A percentile compares a stretch with the other conserved stretches of the same genome.
Evolutionary conservation across 1,284 basidiomycete species (phyloP).

Genomic region (Fereydounia khargensis): DNA sequence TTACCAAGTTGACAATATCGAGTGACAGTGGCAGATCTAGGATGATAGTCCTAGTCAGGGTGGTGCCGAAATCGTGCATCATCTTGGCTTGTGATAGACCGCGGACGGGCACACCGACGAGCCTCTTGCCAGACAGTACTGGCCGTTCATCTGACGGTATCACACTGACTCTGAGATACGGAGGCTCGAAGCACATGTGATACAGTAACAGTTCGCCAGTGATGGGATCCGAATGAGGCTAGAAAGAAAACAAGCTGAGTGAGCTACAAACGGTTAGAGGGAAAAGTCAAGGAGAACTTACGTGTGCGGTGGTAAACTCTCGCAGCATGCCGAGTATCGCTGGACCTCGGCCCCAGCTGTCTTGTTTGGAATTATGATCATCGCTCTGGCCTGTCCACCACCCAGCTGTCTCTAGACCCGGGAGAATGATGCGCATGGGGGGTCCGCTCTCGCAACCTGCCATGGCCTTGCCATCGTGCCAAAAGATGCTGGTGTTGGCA

Average conservation of each 20-base stretch:
- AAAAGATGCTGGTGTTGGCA: constrained; percentile 61
- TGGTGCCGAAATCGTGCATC: constrained; percentile 63
- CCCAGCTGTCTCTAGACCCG: constrained; percentile 60
- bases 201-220: constrained; percentile 61
- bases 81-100: constrained; percentile 56
- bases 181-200: constrained; percentile 60
- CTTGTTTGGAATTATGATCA: background rate
- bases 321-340: constrained; percentile 50
- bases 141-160: constrained; percentile 44
- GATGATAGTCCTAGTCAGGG: constrained; percentile 59
- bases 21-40: constrained; percentile 62
- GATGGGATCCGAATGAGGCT: constrained; percentile 60
- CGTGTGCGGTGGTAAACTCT: constrained; percentile 61
- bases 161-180: constrained; percentile 60
- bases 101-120: constrained; percentile 39
- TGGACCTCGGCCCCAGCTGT: constrained; percentile 18
- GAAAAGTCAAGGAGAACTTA: too few species aligned
- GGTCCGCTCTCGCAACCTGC: constrained; percentile 62
- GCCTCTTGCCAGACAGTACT: constrained; percentile 4
- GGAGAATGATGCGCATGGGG: constrained; percentile 60
- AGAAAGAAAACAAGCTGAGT: too few species aligned
- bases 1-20: constrained; percentile 60
- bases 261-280: too few species aligned
- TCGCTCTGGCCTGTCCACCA: constrained; percentile 57
- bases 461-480: constrained; percentile 59